Conservation (phyloP, 768 basidiomycete species). For the button mushroom (Agaricus bisporus) region DNA sequence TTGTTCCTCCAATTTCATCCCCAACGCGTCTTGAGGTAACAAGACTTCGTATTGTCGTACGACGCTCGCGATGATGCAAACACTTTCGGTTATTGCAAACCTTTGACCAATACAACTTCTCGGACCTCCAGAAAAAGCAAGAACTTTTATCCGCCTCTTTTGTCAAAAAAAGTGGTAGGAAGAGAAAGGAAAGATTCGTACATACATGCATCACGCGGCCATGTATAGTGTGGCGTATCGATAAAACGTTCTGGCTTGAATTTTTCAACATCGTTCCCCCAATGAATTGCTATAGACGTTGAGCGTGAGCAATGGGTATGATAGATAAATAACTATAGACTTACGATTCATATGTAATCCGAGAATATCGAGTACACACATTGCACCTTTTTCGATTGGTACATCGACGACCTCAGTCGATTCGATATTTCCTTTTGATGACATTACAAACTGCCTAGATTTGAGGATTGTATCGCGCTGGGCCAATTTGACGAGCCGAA, state of each 20-base stretch:
- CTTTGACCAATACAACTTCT: conserved; percentile 45
- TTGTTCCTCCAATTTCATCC: conserved; percentile 24
- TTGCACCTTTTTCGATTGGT: conserved; percentile 31
- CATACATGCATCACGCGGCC: conserved; percentile 46
- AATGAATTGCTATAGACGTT: conserved; percentile 32
- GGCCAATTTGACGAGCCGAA: conserved; percentile 30
- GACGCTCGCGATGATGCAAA: conserved; percentile 37
- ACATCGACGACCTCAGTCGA: conserved; percentile 26
- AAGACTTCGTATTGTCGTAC: conserved; percentile 34
- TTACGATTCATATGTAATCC: conserved; percentile 41
- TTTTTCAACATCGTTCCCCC: conserved; percentile 38
- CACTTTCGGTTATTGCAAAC: conserved; percentile 36
- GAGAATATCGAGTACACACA: conserved; percentile 33
- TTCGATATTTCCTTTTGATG: conserved; percentile 17
- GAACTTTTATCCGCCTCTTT: conserved; percentile 15
- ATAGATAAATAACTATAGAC: conserved; percentile 8
- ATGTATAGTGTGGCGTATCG: conserved; percentile 41
- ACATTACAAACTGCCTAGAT: conserved; percentile 25
- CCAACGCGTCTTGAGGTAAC: conserved; percentile 29
- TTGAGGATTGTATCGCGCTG: conserved; percentile 28
- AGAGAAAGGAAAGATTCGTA: conserved; percentile 10
- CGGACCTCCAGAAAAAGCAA: conserved; percentile 39
- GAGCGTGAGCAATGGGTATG: not conserved
- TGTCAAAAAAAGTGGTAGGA: not conserved
- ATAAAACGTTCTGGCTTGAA: conserved; percentile 48